Conservation (phyloP, 495 filamentous ascomycete species). For the Evansstolkia leycettana region DNA sequence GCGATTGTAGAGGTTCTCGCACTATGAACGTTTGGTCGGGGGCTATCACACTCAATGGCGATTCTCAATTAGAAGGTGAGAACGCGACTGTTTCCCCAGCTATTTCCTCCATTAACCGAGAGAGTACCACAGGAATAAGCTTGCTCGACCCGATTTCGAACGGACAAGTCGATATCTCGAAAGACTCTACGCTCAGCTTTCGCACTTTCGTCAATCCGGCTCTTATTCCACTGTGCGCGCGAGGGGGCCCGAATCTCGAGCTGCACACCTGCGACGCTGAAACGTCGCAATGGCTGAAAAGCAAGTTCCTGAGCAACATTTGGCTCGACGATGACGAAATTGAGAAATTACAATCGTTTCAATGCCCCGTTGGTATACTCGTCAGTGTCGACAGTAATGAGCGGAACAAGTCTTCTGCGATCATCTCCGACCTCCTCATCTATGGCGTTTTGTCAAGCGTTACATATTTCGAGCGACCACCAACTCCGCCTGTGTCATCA, state of each 20-base stretch:
- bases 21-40: conserved; percentile 33
- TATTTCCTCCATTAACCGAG: conserved; percentile 7
- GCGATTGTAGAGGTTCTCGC: not conserved
- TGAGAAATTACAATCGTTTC: conserved; percentile 19
- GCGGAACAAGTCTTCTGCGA: conserved; percentile 8
- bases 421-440: conserved; percentile 41
- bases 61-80: conserved; percentile 25
- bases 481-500: conserved; percentile 36
- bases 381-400: conserved; percentile 16
- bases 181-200: conserved; percentile 22
- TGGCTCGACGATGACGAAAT: conserved; percentile 25
- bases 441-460: conserved; percentile 33
- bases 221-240: conserved; percentile 35
- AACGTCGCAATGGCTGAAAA: conserved; percentile 33
- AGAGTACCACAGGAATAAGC: conserved; percentile 18
- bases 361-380: conserved; percentile 31
- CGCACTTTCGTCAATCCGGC: conserved; percentile 35
- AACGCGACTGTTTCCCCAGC: not conserved
- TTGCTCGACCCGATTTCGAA: conserved; percentile 24
- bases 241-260: conserved; percentile 38
- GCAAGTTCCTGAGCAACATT: conserved; percentile 16
- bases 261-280: conserved; percentile 23
- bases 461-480: conserved; percentile 20
- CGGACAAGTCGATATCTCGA: conserved; percentile 28
- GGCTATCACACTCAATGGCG: conserved; percentile 15